Evolutionary conservation across 73 alveolate genomes (phyloP), one percentile per base, ranked within the genome.

Genomic region (Symbiodinium natans): DNA sequence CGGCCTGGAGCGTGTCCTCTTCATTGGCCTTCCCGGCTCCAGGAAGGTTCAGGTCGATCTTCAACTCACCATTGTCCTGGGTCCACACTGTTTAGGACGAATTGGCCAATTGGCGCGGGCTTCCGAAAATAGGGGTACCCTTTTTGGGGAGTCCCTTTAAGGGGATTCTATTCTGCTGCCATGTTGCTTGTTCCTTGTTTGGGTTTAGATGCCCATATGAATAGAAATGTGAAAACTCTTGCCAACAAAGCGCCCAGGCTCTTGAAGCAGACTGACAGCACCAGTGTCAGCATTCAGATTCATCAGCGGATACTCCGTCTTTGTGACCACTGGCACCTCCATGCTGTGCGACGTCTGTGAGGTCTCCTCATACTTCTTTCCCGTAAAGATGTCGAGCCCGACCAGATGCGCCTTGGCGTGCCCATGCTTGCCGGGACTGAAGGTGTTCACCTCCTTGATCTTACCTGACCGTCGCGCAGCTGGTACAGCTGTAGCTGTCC

Each of bases 321-420:
- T 88, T n/a, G 95, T 63, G 95, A 88, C 95, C 74, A 88, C 85
- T 9, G 95, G 95, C 95, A 88, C 95, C 1, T 92, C 93, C 93
- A 98, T 52, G 92, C 46, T 98, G 82, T 84, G 98, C 41, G 94
- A 41, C 73, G 99, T 63, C 86, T 88, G 95, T 9, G 68, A 63
- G 46, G 86, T 88, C 40, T 88, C 95, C 71, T 93, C 99, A 21
- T 71, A 68, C 96, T 99, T 99, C 96, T 99, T 99, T 31, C 94
- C 99, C 33, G 99, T 99, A 84, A 99, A 99, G 86, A 99, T 84
- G 93, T 93, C 99, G 34, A 92, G 77, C 38, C 99, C 99, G 54
- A 98, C 99, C 83, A 98, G 31, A 36, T 83, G 92, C 2, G 99
- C 99, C 80, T 99, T 99, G 86, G 99, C 99, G 46, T 86, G 98